A percentile compares a stretch with the other conserved stretches of the same genome.
phyloP scores from a whole-genome alignment of 176 grass and related monocot genomes.

The Saccharum officinarum region DNA sequence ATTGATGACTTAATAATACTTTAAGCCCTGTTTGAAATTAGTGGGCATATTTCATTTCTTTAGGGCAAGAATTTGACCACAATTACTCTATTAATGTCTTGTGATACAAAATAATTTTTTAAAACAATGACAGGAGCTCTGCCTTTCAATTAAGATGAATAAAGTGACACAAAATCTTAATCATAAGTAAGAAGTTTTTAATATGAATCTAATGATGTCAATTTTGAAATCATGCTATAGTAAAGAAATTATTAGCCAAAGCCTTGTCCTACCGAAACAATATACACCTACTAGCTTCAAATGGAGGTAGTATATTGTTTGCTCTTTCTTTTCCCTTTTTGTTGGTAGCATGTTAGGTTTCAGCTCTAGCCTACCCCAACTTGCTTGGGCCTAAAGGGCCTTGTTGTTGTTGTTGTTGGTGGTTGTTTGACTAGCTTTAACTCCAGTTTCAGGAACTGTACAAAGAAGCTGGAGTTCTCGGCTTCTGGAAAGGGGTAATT shows the following conservation, averaged over 20 bases:
- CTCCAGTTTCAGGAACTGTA: conserved; percentile 90
- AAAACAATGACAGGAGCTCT: no score
- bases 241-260: background rate
- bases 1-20: background rate
- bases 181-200: background rate
- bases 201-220: background rate
- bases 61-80: background rate
- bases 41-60: background rate
- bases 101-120: background rate
- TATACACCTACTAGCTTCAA: background rate
- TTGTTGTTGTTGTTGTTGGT: background rate
- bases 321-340: background rate
- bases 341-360: background rate
- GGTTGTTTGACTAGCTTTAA: conserved; percentile 14
- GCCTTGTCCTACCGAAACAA: background rate
- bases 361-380: background rate
- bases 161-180: background rate
- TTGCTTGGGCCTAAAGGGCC: background rate
- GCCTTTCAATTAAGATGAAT: no score
- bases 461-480: conserved; percentile 76
- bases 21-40: background rate
- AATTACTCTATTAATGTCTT: background rate
- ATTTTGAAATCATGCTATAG: background rate
- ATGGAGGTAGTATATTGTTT: background rate
- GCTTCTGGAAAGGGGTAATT: conserved; percentile 96